Base-by-base conservation (phyloP, 805 yeast species). In the Metschnikowia noctiluminum region DNA sequence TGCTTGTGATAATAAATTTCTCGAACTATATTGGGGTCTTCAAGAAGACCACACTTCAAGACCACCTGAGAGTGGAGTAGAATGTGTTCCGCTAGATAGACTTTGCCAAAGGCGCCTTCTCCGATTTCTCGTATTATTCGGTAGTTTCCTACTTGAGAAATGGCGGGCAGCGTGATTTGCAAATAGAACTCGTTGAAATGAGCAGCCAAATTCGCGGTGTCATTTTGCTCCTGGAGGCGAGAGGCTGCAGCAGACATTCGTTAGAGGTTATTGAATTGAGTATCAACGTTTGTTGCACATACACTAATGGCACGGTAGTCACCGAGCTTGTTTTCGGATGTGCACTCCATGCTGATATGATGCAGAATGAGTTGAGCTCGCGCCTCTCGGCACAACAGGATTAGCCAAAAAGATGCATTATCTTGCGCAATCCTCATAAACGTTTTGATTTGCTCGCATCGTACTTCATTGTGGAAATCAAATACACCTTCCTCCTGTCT, bases 71-170 rank as follows among this genome's bases (percentile, higher is more conserved):
- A 74, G 46, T 82, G 82, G 10, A 96, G 78, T 40, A 90, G 73
- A 44, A 77, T 77, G 60, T 92, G 98, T 35, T 74, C 73, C 1
- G 97, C 98, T 30, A 92, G 69, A 63, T 85, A 94, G 1, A 90
- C 96, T 61, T 87, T 87, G 8, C 98, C 97, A 74, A 90, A 92
- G 2, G 96, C 79, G 9, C 97, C 97, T 58, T 88, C 90, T 1
- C 97, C 98, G 21, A 92, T 85, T 55, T 84, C 87, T 49, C 82
- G 73, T 7, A 81, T 60, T 7, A 94, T 80, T 44, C 77, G 71
- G 62, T 92, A 92, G 65, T 87, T 89, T 0, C 99, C 98, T 11
- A 92, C 83, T 47, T 83, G 87, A 42, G 71, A 71, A 38, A 83
- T 67, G 38, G 78, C 81, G 9, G 78, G 63, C 59, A 65, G 73